Conservation (phyloP, 2,329 filamentous ascomycete genomes). For the Akanthomyces uredinophilus region DNA sequence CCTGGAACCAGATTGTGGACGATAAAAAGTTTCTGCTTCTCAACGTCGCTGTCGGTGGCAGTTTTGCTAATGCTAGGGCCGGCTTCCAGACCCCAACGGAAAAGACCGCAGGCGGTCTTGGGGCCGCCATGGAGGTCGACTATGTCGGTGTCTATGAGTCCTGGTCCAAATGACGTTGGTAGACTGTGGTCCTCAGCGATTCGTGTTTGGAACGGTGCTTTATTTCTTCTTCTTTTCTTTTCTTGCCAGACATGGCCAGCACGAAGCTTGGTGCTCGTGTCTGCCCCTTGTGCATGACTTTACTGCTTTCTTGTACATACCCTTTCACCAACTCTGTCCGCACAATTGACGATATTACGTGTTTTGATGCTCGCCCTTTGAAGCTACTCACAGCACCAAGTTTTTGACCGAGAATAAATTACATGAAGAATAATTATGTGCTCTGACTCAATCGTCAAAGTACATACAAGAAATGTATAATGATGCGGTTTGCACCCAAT, state of each 20-base stretch:
- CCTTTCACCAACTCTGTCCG: not conserved
- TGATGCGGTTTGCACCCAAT: not conserved
- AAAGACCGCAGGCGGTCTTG: conserved; percentile 27
- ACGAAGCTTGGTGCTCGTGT: not conserved
- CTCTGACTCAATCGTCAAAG: not conserved
- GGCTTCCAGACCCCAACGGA: conserved; percentile 29
- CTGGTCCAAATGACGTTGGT: not conserved
- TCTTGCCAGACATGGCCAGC: not conserved
- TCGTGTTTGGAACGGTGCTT: not conserved
- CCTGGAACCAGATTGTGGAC: conserved; percentile 29
- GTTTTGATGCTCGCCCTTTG: too few relatives aligned
- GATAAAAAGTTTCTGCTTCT: conserved; percentile 31
- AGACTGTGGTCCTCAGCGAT: not conserved
- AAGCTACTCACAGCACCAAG: not conserved
- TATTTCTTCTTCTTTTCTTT: not conserved
- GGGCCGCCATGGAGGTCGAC: conserved; percentile 33
- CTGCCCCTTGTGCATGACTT: not conserved
- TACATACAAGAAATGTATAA: not conserved
- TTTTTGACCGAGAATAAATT: not conserved
- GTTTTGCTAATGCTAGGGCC: conserved; percentile 31
- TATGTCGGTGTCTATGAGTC: conserved; percentile 33
- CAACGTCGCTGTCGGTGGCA: conserved; percentile 36
- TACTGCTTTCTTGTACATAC: not conserved
- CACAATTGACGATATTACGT: not conserved
- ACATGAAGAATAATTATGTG: not conserved